Evolutionary conservation across 345 rosid species (phyloP), one percentile per base, ranked within the genome.

Genomic region (Acer saccharum): DNA sequence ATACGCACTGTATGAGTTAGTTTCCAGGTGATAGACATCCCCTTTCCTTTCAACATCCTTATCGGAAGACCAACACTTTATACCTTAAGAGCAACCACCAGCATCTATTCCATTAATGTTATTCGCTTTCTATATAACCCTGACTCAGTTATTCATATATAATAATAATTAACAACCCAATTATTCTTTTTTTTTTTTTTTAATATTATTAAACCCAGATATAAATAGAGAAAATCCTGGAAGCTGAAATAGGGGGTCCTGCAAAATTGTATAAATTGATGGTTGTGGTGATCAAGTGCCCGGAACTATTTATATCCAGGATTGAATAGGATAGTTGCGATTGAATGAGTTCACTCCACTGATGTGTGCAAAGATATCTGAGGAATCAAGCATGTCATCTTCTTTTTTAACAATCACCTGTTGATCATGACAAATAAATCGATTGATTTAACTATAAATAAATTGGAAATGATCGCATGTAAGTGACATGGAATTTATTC

Each of bases 331-430:
- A 69, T 88, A 92, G 83, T 88, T 96, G 98, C 87, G 93, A 67
- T 90, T 89, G 90, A 96, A 96, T 72, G 98, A 90, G 68, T 89
- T 92, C 41, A 90, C 89, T 32, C 95, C 98, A 78, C 92, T 90
- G 54, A 94, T 90, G 27, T 94, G 95, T 71, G 98, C 89, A 83
- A 94, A 90, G 20, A 94, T 91, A 70, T 96, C 92, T 6, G 97
- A 85, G 17, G 97, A 92, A 86, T 92, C 90, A 60, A 88, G 86
- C 85, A 91, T 81, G 11, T 87, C 93, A 54, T 88, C 96, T 75
- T 92, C 97, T 79, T 88, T 88, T 75, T 91, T 91, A 83, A 88
- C 89, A 61, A 76, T 80, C n/a, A 89, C 87, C 99, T 92, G 91
- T 74, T 50, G 17, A 6, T 35, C 39, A 35, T 35, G 39, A 35